Percentiles rank a stretch among this genome's conserved stretches.
Evolutionary conservation across 345 rosid species (phyloP).

Genomic region (Aegle marmelos): DNA sequence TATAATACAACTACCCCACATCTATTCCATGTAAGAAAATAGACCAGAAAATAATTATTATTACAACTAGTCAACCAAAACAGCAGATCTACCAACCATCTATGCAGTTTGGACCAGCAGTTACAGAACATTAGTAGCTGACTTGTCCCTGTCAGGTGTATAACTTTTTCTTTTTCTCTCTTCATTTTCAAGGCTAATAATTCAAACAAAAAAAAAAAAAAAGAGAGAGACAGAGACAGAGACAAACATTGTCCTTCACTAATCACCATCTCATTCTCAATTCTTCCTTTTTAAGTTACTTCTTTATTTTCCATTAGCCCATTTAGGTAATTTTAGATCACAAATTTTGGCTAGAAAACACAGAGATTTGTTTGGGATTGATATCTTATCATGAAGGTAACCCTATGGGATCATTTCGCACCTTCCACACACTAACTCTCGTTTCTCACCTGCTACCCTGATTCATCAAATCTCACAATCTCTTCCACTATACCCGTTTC

Average conservation of each 20-base stretch:
- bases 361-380: too few species aligned
- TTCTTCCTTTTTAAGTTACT: neutral
- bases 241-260: neutral
- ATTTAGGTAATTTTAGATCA: neutral
- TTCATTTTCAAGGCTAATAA: conserved; percentile 8
- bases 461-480: neutral
- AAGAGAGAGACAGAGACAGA: neutral
- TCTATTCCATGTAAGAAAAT: neutral
- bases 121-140: neutral
- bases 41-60: neutral
- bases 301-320: neutral
- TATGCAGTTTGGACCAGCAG: neutral
- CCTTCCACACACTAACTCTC: too few species aligned
- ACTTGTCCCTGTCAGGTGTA: conserved; percentile 18
- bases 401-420: neutral
- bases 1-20: neutral
- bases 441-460: too few species aligned
- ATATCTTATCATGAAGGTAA: neutral
- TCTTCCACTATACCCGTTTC: neutral
- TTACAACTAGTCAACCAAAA: neutral
- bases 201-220: neutral
- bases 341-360: neutral
- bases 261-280: neutral
- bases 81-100: conserved; percentile 13
- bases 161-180: neutral